These are phyloP conservation scores for Pseudocercospora eumusae DNA, from an alignment of 2,329 filamentous ascomycete genomes.

Conservation along the genomic window DNA sequence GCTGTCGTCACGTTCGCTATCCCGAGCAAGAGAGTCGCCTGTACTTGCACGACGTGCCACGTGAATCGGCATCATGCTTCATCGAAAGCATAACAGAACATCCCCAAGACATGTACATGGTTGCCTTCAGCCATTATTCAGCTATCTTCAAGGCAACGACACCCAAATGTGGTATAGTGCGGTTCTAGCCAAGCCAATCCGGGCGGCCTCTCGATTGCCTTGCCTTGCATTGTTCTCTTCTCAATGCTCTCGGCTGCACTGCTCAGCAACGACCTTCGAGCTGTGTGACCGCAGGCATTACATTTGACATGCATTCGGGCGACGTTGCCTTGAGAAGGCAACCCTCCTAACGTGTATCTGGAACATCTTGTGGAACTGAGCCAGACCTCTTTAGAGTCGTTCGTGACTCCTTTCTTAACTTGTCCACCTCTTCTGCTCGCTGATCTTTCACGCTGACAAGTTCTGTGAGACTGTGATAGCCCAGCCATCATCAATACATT, in stretches of 20 bases:
- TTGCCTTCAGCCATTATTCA: constrained; percentile 1
- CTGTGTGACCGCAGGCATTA: background rate
- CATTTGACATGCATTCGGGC: background rate
- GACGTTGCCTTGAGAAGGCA: constrained; percentile 5
- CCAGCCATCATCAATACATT: background rate
- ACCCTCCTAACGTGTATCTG: background rate
- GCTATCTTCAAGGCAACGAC: background rate
- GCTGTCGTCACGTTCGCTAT: background rate
- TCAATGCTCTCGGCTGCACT: constrained; percentile 1
- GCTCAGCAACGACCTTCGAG: background rate
- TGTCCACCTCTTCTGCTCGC: background rate
- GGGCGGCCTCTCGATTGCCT: constrained; percentile 3
- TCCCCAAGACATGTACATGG: background rate
- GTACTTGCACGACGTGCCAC: background rate
- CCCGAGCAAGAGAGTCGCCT: no score
- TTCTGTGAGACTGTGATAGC: background rate
- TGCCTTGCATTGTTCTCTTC: constrained; percentile 1
- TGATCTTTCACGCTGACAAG: background rate
- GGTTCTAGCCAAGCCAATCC: background rate
- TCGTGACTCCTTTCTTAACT: background rate
- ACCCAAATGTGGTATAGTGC: background rate
- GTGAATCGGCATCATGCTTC: background rate
- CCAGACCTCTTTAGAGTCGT: constrained; percentile 4
- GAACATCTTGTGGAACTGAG: background rate
- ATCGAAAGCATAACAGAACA: no score